Evolutionary conservation across 306 rosid genomes (phyloP).

Genomic region (Parietaria judaica): DNA sequence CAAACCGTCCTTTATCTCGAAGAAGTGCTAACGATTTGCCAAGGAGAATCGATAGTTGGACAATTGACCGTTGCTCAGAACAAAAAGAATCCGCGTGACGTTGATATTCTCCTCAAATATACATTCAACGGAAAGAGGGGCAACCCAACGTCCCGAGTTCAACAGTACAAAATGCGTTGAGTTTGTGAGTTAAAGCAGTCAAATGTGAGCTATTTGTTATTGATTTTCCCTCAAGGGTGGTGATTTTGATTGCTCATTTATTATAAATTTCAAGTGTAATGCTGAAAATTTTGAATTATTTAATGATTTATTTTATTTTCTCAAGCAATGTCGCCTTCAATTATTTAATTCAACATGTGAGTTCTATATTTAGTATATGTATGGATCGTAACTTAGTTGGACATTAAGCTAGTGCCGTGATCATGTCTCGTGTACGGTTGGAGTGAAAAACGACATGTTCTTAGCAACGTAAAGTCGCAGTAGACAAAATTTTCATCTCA

Average conservation of each 20-base stretch:
- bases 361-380: too few species aligned
- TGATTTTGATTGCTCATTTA: conserved; percentile 20
- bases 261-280: conserved; percentile 15
- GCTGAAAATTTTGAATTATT: conserved; percentile 28
- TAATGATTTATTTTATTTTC: background rate
- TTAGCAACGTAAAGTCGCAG: too few species aligned
- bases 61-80: conserved; percentile 75
- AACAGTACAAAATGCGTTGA: conserved; percentile 81
- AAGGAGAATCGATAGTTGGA: conserved; percentile 75
- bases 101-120: conserved; percentile 79
- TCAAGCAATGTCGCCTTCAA: too few species aligned
- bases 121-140: conserved; percentile 63
- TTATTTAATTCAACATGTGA: too few species aligned
- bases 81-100: conserved; percentile 78
- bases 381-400: too few species aligned
- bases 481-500: too few species aligned
- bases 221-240: background rate
- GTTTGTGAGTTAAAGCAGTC: background rate
- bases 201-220: background rate
- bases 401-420: too few species aligned
- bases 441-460: too few species aligned
- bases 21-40: conserved; percentile 80
- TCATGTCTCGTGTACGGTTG: too few species aligned
- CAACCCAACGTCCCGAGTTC: conserved; percentile 46
- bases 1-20: conserved; percentile 92